phyloP scores from a whole-genome alignment of 352 stramenopile genomes.

The Globisporangium megalacanthum region DNA sequence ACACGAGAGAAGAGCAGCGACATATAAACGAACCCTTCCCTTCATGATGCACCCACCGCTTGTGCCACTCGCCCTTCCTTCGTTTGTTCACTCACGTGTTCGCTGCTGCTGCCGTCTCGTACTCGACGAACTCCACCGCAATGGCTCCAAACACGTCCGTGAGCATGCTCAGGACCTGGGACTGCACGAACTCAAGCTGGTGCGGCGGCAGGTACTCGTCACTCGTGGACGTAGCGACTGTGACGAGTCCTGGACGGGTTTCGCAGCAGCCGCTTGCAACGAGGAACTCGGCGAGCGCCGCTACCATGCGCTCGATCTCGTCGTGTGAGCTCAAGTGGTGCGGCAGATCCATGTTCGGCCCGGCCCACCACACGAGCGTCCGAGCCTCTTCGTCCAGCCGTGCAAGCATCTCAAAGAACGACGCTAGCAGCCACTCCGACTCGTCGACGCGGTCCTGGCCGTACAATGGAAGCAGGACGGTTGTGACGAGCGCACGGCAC shows the following conservation, averaged over 20 bases:
- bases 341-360: conserved; percentile 60
- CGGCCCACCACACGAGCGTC: conserved; percentile 37
- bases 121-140: conserved; percentile 40
- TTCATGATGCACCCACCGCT: background rate
- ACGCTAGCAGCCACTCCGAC: conserved; percentile 13
- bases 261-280: conserved; percentile 9
- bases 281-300: conserved; percentile 32
- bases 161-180: conserved; percentile 45
- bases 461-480: conserved; percentile 28
- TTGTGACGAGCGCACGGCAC: conserved; percentile 4
- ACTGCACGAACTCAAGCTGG: conserved; percentile 46
- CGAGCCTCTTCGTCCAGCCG: conserved; percentile 17
- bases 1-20: too few relatives aligned
- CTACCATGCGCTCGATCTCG: conserved; percentile 46
- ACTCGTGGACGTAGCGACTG: conserved; percentile 71
- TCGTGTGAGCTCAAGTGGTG: conserved; percentile 51
- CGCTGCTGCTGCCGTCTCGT: conserved; percentile 22
- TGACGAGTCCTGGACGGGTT: conserved; percentile 61
- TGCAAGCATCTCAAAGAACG: conserved; percentile 22
- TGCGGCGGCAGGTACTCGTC: conserved; percentile 69
- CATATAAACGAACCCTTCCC: too few relatives aligned
- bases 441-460: background rate
- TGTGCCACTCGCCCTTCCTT: background rate
- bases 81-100: background rate
- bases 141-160: conserved; percentile 24